Percentiles rank a stretch among this genome's conserved stretches.
phyloP scores from a whole-genome alignment of 1,284 basidiomycete species.

The Irpex sp. region DNA sequence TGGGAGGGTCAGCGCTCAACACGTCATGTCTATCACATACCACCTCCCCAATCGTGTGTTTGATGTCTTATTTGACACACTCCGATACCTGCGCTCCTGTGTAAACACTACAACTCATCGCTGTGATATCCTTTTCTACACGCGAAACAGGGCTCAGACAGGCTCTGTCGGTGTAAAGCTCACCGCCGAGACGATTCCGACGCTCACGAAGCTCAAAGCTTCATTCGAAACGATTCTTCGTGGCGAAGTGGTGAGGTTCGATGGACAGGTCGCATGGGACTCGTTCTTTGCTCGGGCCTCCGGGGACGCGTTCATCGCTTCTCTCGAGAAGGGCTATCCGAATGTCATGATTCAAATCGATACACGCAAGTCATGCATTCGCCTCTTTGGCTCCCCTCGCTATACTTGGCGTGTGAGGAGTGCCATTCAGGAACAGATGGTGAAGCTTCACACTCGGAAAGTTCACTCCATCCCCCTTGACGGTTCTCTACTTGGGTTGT shows the following conservation, averaged over 20 bases:
- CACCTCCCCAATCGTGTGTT: conserved; percentile 35
- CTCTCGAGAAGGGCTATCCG: conserved; percentile 34
- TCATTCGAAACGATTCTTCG: conserved; percentile 56
- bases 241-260: conserved; percentile 51
- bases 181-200: conserved; percentile 39
- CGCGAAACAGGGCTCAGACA: conserved; percentile 6
- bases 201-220: conserved; percentile 49
- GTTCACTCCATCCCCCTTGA: conserved; percentile 42
- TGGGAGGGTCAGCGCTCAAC: conserved; percentile 42
- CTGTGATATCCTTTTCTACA: conserved; percentile 21
- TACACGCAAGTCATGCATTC: conserved; percentile 38
- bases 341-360: conserved; percentile 43
- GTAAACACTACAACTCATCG: conserved; percentile 15
- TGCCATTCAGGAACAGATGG: conserved; percentile 46
- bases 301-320: conserved; percentile 42
- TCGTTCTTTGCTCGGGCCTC: conserved; percentile 43
- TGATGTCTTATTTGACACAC: conserved; percentile 18
- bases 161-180: conserved; percentile 37
- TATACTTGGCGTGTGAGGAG: conserved; percentile 36
- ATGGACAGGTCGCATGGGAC: conserved; percentile 58
- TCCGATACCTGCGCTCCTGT: conserved; percentile 22
- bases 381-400: conserved; percentile 45
- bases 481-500: conserved; percentile 39
- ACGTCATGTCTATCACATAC: conserved; percentile 47
- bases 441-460: conserved; percentile 36